phyloP scores from a whole-genome alignment of 129 eudicot genomes.

The Erigeron canadensis region DNA sequence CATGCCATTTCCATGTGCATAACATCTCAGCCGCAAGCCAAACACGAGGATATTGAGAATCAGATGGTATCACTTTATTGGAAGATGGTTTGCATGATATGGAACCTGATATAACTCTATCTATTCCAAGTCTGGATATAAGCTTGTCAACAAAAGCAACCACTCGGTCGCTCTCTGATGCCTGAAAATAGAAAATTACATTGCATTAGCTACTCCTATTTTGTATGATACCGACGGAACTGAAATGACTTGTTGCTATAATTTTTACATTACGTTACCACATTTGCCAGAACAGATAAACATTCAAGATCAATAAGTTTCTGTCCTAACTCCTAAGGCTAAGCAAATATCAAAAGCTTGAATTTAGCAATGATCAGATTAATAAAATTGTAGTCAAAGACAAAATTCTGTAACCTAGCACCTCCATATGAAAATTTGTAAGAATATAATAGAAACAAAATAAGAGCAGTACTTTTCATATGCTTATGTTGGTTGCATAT shows the following conservation, averaged over 20 bases:
- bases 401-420: conserved; percentile 2
- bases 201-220: conserved; percentile 9
- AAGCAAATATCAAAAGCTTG: background rate
- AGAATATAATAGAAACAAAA: background rate
- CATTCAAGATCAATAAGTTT: background rate
- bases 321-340: background rate
- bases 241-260: background rate
- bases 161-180: conserved; percentile 37
- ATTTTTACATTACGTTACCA: background rate
- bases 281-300: background rate
- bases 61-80: conserved; percentile 26
- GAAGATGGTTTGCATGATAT: conserved; percentile 9
- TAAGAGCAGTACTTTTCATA: background rate
- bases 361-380: background rate
- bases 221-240: background rate
- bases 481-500: background rate
- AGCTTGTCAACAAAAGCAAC: conserved; percentile 74
- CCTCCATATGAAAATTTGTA: background rate
- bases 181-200: conserved; percentile 47
- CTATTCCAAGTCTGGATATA: conserved; percentile 62
- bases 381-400: background rate
- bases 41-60: conserved; percentile 46
- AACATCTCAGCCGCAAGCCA: conserved; percentile 95
- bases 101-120: conserved; percentile 58
- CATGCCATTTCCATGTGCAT: conserved; percentile 96